A percentile compares a stretch with the other conserved stretches of the same genome.
Evolutionary conservation across 306 rosid genomes (phyloP).

Genomic region (Mimosa bimucronata): DNA sequence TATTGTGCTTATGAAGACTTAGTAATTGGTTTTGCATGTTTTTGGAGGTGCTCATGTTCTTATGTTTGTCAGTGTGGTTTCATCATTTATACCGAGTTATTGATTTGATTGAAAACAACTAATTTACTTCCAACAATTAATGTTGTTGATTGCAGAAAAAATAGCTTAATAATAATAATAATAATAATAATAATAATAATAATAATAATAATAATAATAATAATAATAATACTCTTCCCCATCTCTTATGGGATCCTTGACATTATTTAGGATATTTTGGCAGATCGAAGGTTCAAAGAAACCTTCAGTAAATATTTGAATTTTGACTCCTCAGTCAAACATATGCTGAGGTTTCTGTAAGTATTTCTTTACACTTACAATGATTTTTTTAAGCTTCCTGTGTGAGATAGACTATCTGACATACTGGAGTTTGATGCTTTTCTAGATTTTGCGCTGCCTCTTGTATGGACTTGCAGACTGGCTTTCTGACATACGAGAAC

Average conservation of each 20-base stretch:
- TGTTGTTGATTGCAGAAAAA: conserved; percentile 13
- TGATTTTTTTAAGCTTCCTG: not conserved
- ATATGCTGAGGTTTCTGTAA: conserved; percentile 76
- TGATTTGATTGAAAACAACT: conserved; percentile 21
- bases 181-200: conserved; percentile 17
- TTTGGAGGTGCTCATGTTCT: conserved; percentile 6
- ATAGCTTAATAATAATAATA: conserved; percentile 30
- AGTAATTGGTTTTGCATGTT: conserved; percentile 25
- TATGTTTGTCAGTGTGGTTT: conserved; percentile 25
- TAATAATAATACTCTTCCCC: not conserved
- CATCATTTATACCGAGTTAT: conserved; percentile 6
- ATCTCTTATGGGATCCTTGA: conserved; percentile 58
- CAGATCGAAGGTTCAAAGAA: conserved; percentile 66
- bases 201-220: conserved; percentile 29
- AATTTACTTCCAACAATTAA: not conserved
- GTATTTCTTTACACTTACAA: conserved; percentile 43
- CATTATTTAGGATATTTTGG: conserved; percentile 70
- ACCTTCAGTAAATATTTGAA: conserved; percentile 50
- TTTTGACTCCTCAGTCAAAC: conserved; percentile 64
- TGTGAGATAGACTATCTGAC: conserved; percentile 18
- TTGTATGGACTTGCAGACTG: conserved; percentile 71
- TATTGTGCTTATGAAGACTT: conserved; percentile 24
- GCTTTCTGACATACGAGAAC: conserved; percentile 65
- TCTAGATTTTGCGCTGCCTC: conserved; percentile 80
- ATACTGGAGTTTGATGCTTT: conserved; percentile 40